Evolutionary conservation across 2,329 filamentous ascomycete genomes (phyloP).

Genomic region (Diaporthe citriasiana): DNA sequence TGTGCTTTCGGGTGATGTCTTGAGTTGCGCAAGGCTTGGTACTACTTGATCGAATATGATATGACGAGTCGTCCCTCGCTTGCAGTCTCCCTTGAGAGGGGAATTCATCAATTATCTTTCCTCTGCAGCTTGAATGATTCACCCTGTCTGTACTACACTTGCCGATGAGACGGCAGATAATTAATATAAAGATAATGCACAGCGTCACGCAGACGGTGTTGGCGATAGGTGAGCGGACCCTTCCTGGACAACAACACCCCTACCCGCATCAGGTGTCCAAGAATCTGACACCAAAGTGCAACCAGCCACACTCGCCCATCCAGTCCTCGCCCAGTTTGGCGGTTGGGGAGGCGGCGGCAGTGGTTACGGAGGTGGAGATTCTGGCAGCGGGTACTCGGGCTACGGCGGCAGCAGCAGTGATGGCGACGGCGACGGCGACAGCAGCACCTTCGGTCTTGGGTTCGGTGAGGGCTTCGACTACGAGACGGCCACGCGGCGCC

Average conservation of each 20-base stretch:
- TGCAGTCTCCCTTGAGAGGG: background rate
- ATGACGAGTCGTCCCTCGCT: background rate
- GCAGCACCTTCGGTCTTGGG: background rate
- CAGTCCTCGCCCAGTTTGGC: slow-evolving; percentile 33
- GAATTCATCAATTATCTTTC: background rate
- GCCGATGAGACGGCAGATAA: background rate
- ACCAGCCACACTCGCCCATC: background rate
- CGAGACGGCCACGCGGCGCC: background rate
- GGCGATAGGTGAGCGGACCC: slow-evolving; percentile 17
- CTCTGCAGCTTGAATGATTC: background rate
- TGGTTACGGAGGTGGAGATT: background rate
- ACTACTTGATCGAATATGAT: background rate
- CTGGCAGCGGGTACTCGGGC: background rate
- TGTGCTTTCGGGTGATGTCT: background rate
- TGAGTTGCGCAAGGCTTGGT: background rate
- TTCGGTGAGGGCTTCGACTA: background rate
- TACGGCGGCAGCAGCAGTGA: background rate
- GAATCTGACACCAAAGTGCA: background rate
- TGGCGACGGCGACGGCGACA: background rate
- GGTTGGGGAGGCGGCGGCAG: slow-evolving; percentile 23
- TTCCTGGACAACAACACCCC: background rate
- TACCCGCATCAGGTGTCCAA: too few relatives aligned
- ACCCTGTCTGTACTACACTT: background rate
- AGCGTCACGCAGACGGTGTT: background rate
- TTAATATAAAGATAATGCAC: background rate